These are phyloP conservation scores for Vigna unguiculata DNA, from an alignment of 306 rosid species.

Conservation along the genomic window DNA sequence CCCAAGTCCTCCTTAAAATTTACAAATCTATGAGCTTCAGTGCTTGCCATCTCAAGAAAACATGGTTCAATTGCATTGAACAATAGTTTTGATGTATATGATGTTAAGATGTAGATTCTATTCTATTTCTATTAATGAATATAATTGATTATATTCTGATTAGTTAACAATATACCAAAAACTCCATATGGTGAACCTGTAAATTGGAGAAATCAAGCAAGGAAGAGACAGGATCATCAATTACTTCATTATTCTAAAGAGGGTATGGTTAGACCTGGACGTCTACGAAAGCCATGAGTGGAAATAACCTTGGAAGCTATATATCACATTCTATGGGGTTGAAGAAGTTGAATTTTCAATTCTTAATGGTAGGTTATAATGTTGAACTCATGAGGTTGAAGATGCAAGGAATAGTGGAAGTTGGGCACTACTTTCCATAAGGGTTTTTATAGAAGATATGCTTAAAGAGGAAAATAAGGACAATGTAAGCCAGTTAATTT, in stretches of 20 bases:
- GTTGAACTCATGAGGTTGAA: no score
- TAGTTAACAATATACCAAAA: neutral
- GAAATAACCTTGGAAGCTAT: neutral
- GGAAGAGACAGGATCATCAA: no score
- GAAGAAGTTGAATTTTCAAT: neutral
- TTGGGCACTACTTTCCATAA: no score
- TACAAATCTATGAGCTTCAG: constrained; percentile 37
- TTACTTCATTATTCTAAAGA: neutral
- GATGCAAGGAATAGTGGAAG: neutral
- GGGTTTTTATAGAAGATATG: no score
- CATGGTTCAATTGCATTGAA: constrained; percentile 31
- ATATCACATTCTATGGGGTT: neutral
- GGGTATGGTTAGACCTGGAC: neutral
- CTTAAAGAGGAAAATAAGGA: no score
- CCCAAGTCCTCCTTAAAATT: constrained; percentile 41
- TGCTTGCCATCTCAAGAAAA: constrained; percentile 3
- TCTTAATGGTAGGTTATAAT: no score
- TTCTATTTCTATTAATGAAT: neutral
- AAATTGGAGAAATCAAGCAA: no score
- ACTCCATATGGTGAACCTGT: no score
- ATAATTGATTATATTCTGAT: neutral
- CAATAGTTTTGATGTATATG: constrained; percentile 28
- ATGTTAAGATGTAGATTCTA: constrained; percentile 31
- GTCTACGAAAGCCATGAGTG: neutral
- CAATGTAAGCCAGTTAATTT: no score